Conservation (phyloP, 306 rosid species). For the Benincasa hispida region DNA sequence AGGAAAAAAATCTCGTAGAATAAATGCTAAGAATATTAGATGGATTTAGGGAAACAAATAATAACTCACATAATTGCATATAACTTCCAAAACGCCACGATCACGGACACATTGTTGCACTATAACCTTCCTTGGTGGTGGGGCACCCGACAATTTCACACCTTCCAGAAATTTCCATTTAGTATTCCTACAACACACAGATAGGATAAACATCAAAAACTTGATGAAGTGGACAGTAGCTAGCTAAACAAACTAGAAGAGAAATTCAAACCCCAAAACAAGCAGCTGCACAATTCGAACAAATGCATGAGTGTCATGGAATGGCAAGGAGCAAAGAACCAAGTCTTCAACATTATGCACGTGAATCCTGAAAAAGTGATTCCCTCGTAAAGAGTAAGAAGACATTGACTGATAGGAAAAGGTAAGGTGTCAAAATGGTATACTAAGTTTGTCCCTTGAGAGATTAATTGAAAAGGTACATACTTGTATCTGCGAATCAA, state of each 20-base stretch:
- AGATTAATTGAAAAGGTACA: constrained; percentile 8
- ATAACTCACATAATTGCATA: constrained; percentile 75
- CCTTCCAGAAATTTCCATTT: constrained; percentile 78
- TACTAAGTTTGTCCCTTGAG: not conserved
- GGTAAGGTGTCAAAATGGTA: not conserved
- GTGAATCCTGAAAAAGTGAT: constrained; percentile 52
- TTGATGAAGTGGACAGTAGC: constrained; percentile 1
- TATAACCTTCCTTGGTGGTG: constrained; percentile 73
- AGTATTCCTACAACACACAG: constrained; percentile 37
- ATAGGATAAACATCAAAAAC: constrained; percentile 15
- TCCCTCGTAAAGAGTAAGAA: constrained; percentile 21
- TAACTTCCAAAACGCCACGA: constrained; percentile 50
- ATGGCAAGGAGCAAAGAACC: constrained; percentile 66
- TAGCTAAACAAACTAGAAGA: constrained; percentile 9
- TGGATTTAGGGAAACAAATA: constrained; percentile 1
- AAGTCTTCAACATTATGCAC: constrained; percentile 59
- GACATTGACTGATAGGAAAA: not conserved
- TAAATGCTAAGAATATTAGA: constrained; percentile 2
- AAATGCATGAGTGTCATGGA: constrained; percentile 78
- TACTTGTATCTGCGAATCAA: constrained; percentile 77
- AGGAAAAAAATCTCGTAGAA: not conserved
- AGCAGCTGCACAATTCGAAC: constrained; percentile 64
- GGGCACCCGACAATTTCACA: constrained; percentile 72
- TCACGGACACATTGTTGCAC: constrained; percentile 81
- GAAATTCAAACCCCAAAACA: constrained; percentile 43